Evolutionary conservation across 257 asterid genomes (phyloP), one percentile per base, ranked within the genome.

Genomic region (Ocimum tenuiflorum): DNA sequence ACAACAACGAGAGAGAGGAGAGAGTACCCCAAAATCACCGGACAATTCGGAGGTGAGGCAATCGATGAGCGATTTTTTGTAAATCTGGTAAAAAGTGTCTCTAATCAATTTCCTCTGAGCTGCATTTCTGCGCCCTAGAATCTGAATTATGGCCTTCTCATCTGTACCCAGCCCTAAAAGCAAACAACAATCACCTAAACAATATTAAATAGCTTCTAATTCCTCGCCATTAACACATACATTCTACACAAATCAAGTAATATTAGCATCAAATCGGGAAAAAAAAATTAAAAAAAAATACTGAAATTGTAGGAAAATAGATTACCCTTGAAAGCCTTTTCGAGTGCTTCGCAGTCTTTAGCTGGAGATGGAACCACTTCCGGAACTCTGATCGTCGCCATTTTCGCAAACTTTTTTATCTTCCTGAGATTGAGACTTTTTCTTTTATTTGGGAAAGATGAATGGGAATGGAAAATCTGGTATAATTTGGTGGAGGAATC

Each of bases 21-120:
- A 12, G 27, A 43, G 33, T 82, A 87, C 96, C 95, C 78, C 50
- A 71, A 90, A 90, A 76, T 88, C 95, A 72, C 95, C 95, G 51
- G 96, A 88, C 57, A 90, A 68, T 70, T 90, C 92, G 60, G 81
- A 61, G 50, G 1, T 5, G 36, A 90, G 81, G 38, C 65, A 62
- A 75, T 82, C 85, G 58, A 81, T 54, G 12, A 90, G 90, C 54
- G 91, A 77, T 42, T 77, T 71, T 15, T 77, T 70, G 82, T 87
- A 85, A 60, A 83, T 83, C 81, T 73, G 80, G 55, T 70, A 76
- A 69, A 82, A 90, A 0, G 81, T 67, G 18, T 88, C 91, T 47
- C 84, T 77, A 60, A 90, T 90, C 68, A 71, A 68, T 72, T 72
- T 81, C 86, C 87, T 81, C 70, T 90, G 96, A 23, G 46, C 69